Percentiles rank a stretch among this genome's conserved stretches.
Conservation (phyloP, 495 filamentous ascomycete species). For the Talaromyces adpressus region DNA sequence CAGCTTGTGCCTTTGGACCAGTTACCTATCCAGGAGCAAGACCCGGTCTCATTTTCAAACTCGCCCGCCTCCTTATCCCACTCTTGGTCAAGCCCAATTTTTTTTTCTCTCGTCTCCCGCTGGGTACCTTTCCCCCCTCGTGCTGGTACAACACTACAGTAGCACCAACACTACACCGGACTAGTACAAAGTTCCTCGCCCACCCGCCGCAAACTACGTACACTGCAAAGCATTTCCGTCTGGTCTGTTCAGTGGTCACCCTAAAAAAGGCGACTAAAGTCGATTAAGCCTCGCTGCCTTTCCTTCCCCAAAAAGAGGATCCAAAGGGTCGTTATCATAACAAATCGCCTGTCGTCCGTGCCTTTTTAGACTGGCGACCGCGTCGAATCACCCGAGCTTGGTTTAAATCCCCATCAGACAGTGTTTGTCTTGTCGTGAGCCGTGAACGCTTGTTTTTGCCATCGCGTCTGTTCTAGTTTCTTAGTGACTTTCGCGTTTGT, state of each 20-base stretch:
- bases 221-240: constrained; percentile 42
- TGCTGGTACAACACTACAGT: constrained; percentile 13
- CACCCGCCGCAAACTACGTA: constrained; percentile 19
- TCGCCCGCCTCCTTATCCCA: constrained; percentile 11
- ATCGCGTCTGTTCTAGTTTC: constrained; percentile 12
- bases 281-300: constrained; percentile 38
- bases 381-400: constrained; percentile 9
- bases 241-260: constrained; percentile 16
- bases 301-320: constrained; percentile 26
- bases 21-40: neutral
- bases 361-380: constrained; percentile 11
- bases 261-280: constrained; percentile 37
- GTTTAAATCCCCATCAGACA: constrained; percentile 15
- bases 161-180: neutral
- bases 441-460: constrained; percentile 16
- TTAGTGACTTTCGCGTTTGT: constrained; percentile 9
- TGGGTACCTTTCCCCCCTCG: constrained; percentile 21
- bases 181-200: neutral
- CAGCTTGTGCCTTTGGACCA: neutral
- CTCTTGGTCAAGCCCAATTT: constrained; percentile 18
- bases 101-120: constrained; percentile 14
- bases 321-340: constrained; percentile 22
- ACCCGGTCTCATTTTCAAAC: constrained; percentile 16
- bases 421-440: constrained; percentile 9
- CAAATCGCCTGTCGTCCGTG: constrained; percentile 21